Evolutionary conservation across 352 stramenopile species (phyloP).

Genomic region (Phytophthora rubi): DNA sequence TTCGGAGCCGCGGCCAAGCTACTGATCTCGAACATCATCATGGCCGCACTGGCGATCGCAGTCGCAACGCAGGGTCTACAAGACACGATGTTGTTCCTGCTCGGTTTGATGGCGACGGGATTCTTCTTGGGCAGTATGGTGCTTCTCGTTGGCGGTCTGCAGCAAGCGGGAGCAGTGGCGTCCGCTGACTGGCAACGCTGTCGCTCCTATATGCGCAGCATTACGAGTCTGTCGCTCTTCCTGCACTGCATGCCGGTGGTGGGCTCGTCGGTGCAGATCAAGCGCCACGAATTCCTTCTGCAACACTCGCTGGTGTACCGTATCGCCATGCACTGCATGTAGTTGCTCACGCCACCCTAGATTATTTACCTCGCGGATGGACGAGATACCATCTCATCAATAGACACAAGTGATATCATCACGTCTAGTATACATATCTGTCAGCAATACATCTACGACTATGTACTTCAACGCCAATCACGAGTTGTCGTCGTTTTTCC

Average conservation of each 20-base stretch:
- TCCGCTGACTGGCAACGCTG: constrained; percentile 78
- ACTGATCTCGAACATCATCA: constrained; percentile 59
- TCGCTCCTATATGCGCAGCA: constrained; percentile 72
- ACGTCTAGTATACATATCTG: background rate
- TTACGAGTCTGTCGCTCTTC: constrained; percentile 85
- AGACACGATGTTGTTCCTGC: constrained; percentile 63
- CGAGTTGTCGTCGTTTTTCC: too few species aligned
- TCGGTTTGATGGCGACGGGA: constrained; percentile 48
- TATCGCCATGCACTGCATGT: constrained; percentile 77
- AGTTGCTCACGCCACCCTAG: constrained; percentile 4
- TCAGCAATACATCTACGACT: too few species aligned
- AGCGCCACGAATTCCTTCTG: constrained; percentile 78
- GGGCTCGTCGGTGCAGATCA: constrained; percentile 67
- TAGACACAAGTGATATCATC: constrained; percentile 7
- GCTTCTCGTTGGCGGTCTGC: constrained; percentile 65
- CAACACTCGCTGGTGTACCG: constrained; percentile 82
- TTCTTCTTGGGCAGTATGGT: constrained; percentile 67
- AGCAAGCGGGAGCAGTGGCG: constrained; percentile 52
- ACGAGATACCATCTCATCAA: background rate
- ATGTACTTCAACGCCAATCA: too few species aligned
- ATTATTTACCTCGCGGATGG: constrained; percentile 15
- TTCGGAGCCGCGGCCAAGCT: constrained; percentile 74
- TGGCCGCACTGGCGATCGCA: constrained; percentile 49
- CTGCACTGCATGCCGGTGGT: constrained; percentile 72
- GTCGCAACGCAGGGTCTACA: constrained; percentile 61